A percentile compares a stretch with the other conserved stretches of the same genome.
Evolutionary conservation across 371 early-diverging fungal species (phyloP).

Genomic region (Syncephalastrum contaminatum): DNA sequence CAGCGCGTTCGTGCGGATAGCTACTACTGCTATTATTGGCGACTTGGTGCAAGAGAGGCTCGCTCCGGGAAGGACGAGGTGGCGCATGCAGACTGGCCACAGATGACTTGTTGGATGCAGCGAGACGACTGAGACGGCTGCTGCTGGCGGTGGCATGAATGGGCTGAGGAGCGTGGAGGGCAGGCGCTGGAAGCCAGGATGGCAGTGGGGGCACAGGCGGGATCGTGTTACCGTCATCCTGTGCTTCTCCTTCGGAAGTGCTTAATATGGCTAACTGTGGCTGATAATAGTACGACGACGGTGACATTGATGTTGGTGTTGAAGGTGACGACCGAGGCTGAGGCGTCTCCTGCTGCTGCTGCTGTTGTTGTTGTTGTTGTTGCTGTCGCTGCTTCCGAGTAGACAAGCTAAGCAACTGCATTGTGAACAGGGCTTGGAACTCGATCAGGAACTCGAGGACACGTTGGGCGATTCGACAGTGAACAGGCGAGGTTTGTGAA

Average conservation of each 20-base stretch:
- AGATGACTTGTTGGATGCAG: neutral
- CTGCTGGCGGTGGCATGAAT: too few relatives aligned
- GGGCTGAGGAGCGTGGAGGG: too few relatives aligned
- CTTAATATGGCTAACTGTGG: slow-evolving; percentile 2
- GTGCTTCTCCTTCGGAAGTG: neutral
- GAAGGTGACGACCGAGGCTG: neutral
- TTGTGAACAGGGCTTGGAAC: slow-evolving; percentile 44
- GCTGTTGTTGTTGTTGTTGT: neutral
- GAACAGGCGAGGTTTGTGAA: slow-evolving; percentile 54
- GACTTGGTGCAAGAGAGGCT: neutral
- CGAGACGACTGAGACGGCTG: too few relatives aligned
- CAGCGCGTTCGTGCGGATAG: neutral
- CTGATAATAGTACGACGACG: neutral
- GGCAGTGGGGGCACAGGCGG: too few relatives aligned
- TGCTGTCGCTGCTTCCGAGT: neutral
- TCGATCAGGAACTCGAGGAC: slow-evolving; percentile 61
- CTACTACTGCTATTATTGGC: neutral
- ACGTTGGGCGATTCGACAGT: slow-evolving; percentile 56
- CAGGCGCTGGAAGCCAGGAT: too few relatives aligned
- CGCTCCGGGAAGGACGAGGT: neutral
- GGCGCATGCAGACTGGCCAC: neutral
- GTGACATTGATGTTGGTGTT: neutral
- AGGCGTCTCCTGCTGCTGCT: neutral
- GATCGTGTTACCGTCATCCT: slow-evolving; percentile 1
- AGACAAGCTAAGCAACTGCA: slow-evolving; percentile 10